phyloP scores from a whole-genome alignment of 192 early-diverging fungal species.

The Coemansia sp. region DNA sequence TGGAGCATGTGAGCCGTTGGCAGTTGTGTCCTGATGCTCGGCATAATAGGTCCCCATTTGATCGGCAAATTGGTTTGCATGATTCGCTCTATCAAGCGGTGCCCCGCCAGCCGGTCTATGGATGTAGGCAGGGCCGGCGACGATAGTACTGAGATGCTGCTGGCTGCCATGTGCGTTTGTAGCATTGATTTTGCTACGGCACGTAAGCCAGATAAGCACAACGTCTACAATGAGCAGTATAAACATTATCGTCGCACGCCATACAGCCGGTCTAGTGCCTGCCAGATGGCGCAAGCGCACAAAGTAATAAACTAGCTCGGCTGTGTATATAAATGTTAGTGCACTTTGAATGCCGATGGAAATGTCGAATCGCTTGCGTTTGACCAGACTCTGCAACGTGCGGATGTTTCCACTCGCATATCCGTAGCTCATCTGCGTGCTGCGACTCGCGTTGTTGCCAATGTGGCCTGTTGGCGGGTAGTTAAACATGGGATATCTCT shows the following conservation, averaged over 20 bases:
- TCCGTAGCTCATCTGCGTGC: constrained; percentile 12
- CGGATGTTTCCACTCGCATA: constrained; percentile 8
- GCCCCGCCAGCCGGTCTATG: background rate
- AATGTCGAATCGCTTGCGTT: constrained; percentile 41
- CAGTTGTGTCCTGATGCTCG: background rate
- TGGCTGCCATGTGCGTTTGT: background rate
- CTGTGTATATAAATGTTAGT: constrained; percentile 30
- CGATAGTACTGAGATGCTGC: background rate
- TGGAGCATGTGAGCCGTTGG: background rate
- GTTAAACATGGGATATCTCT: constrained; percentile 20
- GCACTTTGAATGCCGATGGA: constrained; percentile 44
- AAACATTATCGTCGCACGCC: constrained; percentile 49
- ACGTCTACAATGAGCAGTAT: constrained; percentile 40
- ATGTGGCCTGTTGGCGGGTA: constrained; percentile 18
- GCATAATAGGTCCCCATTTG: constrained; percentile 1
- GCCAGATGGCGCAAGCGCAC: constrained; percentile 36
- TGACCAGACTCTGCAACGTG: constrained; percentile 12
- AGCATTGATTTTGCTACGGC: constrained; percentile 24
- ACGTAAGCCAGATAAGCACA: constrained; percentile 46
- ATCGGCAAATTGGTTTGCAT: background rate
- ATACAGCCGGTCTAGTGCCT: constrained; percentile 31
- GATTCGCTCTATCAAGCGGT: constrained; percentile 2
- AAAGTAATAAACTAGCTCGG: constrained; percentile 46
- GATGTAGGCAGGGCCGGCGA: background rate
- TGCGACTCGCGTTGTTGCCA: background rate